These are phyloP conservation scores for Apiospora arundinis DNA, from an alignment of 2,329 filamentous ascomycete species.

Conservation along the genomic window DNA sequence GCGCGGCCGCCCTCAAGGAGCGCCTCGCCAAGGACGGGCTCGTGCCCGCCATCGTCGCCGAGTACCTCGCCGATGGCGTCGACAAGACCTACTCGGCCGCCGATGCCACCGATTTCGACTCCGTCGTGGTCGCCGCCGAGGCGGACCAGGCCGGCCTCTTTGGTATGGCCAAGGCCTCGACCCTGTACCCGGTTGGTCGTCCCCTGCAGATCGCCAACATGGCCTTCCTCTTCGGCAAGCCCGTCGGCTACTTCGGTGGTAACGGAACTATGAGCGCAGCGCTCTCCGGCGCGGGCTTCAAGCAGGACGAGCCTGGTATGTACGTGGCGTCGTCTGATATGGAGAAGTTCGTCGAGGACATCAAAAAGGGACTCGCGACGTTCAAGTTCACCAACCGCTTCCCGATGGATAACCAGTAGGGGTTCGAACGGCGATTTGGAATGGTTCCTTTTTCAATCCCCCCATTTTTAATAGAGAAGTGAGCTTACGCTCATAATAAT, in stretches of 20 bases:
- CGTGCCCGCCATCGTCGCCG: slow-evolving; percentile 64
- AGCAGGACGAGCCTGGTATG: slow-evolving; percentile 47
- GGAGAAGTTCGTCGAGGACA: slow-evolving; percentile 46
- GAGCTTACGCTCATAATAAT: slow-evolving; percentile 4
- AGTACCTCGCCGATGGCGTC: slow-evolving; percentile 59
- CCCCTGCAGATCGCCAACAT: slow-evolving; percentile 68
- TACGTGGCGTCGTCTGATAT: slow-evolving; percentile 42
- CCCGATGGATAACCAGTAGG: slow-evolving; percentile 52
- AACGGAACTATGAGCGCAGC: slow-evolving; percentile 44
- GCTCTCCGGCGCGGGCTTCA: slow-evolving; percentile 52
- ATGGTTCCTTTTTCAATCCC: not conserved
- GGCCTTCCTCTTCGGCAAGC: slow-evolving; percentile 73
- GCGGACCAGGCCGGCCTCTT: slow-evolving; percentile 57
- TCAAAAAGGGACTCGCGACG: slow-evolving; percentile 65
- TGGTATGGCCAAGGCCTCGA: slow-evolving; percentile 46
- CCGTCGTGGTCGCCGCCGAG: slow-evolving; percentile 64
- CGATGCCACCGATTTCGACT: slow-evolving; percentile 68
- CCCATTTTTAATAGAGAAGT: not conserved
- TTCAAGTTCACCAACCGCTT: slow-evolving; percentile 74
- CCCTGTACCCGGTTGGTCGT: slow-evolving; percentile 68
- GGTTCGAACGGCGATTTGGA: not conserved
- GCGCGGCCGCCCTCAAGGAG: slow-evolving; percentile 57
- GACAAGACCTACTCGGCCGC: slow-evolving; percentile 70
- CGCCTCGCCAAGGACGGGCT: slow-evolving; percentile 58
- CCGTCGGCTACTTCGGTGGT: slow-evolving; percentile 60